These are phyloP conservation scores for Rhodotorula sp. DNA, from an alignment of 1,284 basidiomycete genomes.

Conservation along the genomic window DNA sequence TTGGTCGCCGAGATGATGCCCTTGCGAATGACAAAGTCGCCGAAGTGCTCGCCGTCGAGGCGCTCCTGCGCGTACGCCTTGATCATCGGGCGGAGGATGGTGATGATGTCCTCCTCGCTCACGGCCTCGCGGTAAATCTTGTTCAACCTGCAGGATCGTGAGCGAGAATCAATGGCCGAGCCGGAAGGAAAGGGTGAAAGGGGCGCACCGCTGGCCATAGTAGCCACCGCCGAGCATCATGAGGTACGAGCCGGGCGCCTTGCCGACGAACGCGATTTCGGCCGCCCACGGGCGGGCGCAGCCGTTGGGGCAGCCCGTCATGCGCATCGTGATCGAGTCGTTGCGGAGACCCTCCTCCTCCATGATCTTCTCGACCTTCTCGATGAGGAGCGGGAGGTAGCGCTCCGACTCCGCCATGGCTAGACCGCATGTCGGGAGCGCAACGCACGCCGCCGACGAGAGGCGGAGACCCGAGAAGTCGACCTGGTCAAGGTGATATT, in stretches of 20 bases:
- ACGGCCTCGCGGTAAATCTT: slow-evolving; percentile 69
- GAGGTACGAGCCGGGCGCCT: slow-evolving; percentile 87
- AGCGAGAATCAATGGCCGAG: not conserved
- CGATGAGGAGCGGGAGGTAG: slow-evolving; percentile 89
- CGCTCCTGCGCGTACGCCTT: slow-evolving; percentile 88
- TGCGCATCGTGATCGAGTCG: slow-evolving; percentile 95
- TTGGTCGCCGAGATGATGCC: slow-evolving; percentile 40
- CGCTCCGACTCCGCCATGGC: slow-evolving; percentile 95
- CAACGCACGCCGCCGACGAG: slow-evolving; percentile 83
- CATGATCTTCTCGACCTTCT: slow-evolving; percentile 93
- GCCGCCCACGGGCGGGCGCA: slow-evolving; percentile 66
- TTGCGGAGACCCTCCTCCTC: slow-evolving; percentile 89
- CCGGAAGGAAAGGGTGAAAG: slow-evolving; percentile 52
- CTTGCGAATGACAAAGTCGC: slow-evolving; percentile 80
- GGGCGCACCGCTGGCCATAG: slow-evolving; percentile 70
- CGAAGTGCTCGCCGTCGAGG: slow-evolving; percentile 86
- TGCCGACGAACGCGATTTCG: slow-evolving; percentile 95
- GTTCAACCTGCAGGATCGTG: slow-evolving; percentile 28
- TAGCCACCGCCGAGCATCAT: slow-evolving; percentile 97
- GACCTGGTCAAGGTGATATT: slow-evolving; percentile 91
- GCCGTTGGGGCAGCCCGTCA: slow-evolving; percentile 60
- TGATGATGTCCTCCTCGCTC: slow-evolving; percentile 89
- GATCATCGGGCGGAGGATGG: slow-evolving; percentile 88
- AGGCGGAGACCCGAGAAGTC: slow-evolving; percentile 77
- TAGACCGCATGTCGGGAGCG: slow-evolving; percentile 94